Percentiles rank a stretch among this genome's conserved stretches.
phyloP scores from a whole-genome alignment of 192 early-diverging fungal genomes.

The Coemansia javaensis region DNA sequence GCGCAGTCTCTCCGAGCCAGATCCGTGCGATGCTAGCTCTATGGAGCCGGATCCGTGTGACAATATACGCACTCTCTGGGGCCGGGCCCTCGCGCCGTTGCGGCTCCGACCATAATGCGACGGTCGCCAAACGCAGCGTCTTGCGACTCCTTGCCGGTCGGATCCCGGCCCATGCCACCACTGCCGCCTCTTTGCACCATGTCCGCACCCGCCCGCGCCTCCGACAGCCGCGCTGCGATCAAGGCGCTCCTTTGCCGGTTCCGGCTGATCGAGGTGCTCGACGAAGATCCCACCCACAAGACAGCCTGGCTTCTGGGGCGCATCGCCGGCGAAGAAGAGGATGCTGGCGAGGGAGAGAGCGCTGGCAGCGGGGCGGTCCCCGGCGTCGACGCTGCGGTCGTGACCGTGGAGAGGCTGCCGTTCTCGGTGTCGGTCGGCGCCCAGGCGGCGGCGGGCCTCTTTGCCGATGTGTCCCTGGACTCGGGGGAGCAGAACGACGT shows the following conservation, averaged over 20 bases:
- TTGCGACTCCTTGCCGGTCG: too few relatives aligned
- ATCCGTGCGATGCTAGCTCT: too few relatives aligned
- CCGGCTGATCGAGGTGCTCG: conserved; percentile 27
- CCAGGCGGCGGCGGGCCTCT: neutral
- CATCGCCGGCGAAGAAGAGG: conserved; percentile 4
- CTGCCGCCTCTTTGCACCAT: too few relatives aligned
- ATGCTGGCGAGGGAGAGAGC: too few relatives aligned
- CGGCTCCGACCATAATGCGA: too few relatives aligned
- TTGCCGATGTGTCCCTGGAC: conserved; percentile 5
- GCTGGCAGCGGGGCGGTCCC: neutral
- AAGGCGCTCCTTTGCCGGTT: conserved; percentile 20
- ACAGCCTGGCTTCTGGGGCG: conserved; percentile 34
- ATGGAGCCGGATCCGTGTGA: too few relatives aligned
- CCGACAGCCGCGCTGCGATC: neutral
- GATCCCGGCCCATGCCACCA: too few relatives aligned
- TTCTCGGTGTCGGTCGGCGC: conserved; percentile 9
- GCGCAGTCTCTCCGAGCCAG: too few relatives aligned
- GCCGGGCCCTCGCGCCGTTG: too few relatives aligned
- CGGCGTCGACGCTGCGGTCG: conserved; percentile 26
- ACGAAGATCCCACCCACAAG: conserved; percentile 35
- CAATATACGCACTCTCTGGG: too few relatives aligned
- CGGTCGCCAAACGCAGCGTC: too few relatives aligned
- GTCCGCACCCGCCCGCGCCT: too few relatives aligned
- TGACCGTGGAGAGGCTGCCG: conserved; percentile 32
- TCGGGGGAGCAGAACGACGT: conserved; percentile 60